Evolutionary conservation across 2,329 filamentous ascomycete genomes (phyloP), one percentile per base, ranked within the genome.

Genomic region (Trichoderma aggressivum): DNA sequence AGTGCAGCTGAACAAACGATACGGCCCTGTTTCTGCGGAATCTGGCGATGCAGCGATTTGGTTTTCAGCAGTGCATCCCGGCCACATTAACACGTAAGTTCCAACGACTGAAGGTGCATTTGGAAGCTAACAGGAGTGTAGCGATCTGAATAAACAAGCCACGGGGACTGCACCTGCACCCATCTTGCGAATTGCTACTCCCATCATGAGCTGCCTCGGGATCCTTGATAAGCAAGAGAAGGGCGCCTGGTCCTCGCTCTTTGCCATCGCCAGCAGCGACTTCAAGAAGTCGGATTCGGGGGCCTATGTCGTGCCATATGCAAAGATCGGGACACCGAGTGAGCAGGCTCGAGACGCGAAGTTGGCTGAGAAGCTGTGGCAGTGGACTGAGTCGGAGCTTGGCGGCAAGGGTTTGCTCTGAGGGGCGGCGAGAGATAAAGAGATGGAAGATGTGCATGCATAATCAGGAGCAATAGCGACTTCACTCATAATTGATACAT

Each of bases 1-100:
- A 3, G 76, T 77, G 16, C 78, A 83, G 58, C 75, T 87, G 2
- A 79, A 83, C 1, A 72, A 75, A 21, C 78, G 76, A 21, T 81
- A 84, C 62, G 79, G 82, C 0, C 72, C 71, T 6, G 14, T 14
- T 5, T 70, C 68, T 18, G 34, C 36, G n/a, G 60, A 18, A 7
- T 1, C 59, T 55, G 30, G 56, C 5, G 68, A 69, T 18, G 50
- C 24, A 26, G 53, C 36, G 21, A 36, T 72, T 28, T 53, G 47
- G 34, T 39, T 73, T 16, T 28, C 61, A 16, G 72, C 72, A 18
- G 72, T 73, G 30, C 72, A 73, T 47, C 72, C 72, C 6, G 72
- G 72, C 16, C 70, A 72, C n/a, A 73, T 73, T 16, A 67, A 70
- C 53, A 74, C 70, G 70, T 73, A 14, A 62, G 70, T 63, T 16